Evolutionary conservation across 2,329 filamentous ascomycete species (phyloP), one percentile per base, ranked within the genome.

Genomic region (Magnaporthiopsis poae): DNA sequence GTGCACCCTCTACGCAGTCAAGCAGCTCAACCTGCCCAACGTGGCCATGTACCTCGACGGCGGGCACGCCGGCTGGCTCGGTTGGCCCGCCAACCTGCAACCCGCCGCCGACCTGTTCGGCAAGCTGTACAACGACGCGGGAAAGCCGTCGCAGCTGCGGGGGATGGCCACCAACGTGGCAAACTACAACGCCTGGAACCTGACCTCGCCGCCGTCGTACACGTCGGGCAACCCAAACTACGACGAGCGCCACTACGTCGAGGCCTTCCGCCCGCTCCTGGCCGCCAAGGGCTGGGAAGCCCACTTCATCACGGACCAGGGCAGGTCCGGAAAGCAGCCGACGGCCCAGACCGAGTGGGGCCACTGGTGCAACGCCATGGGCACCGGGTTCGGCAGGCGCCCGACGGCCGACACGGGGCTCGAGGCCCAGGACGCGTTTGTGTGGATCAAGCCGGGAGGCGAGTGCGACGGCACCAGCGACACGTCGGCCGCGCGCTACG

Each of bases 381-480:
- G 82, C 39, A 85, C 86, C 65, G 87, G 88, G 9, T 89, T 89
- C 68, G 88, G 88, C 68, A 75, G 76, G n/a, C 82, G 86, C n/a
- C 86, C 87, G 1, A 84, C 83, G 3, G 80, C 85, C n/a, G 78
- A 84, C 72, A 90, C 87, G 11, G 85, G 84, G 18, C 81, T 86
- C 69, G 73, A 76, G 1, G 77, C 87, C 25, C 79, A 83, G 46
- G 88, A 90, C 74, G 86, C 87, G 60, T 87, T 90, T 70, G 87
- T 89, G 67, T 90, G 88, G 88, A 79, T 89, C 71, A 90, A 90
- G 81, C 88, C 88, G 5, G 88, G 88, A 69, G 82, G 82, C 68
- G 82, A 84, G 73, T 90, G 78, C 61, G 80, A 82, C 69, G 80
- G 80, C 69, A 82, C 80, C 56, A 82, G 79, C 52, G 75, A 85